Evolutionary conservation across 2,329 filamentous ascomycete species (phyloP).

Genomic region (Colletotrichum chlorophyti): DNA sequence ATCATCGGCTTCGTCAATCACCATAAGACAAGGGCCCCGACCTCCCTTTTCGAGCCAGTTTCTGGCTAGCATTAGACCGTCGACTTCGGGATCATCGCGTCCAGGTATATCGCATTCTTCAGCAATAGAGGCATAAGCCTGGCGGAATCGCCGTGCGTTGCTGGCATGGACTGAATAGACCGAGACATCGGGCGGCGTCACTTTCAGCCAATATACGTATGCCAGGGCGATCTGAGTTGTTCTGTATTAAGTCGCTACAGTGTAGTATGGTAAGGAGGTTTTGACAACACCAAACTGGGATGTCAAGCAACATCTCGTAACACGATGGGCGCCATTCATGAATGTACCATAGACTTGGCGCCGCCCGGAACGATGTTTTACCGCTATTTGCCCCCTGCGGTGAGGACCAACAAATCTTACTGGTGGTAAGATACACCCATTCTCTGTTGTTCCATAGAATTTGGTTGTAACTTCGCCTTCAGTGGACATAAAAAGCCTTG

Average conservation of each 20-base stretch:
- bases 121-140: slow-evolving; percentile 36
- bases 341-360: too few relatives aligned
- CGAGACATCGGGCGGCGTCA: slow-evolving; percentile 32
- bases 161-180: slow-evolving; percentile 43
- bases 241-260: slow-evolving; percentile 30
- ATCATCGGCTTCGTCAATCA: slow-evolving; percentile 22
- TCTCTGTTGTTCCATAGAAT: too few relatives aligned
- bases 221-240: slow-evolving; percentile 41
- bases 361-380: too few relatives aligned
- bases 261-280: too few relatives aligned
- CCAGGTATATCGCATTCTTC: slow-evolving; percentile 31
- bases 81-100: slow-evolving; percentile 33
- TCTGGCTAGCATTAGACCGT: slow-evolving; percentile 35
- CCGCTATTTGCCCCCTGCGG: too few relatives aligned
- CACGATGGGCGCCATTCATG: too few relatives aligned
- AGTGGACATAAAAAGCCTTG: too few relatives aligned
- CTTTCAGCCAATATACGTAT: slow-evolving; percentile 35
- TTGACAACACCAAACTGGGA: too few relatives aligned
- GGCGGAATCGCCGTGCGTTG: slow-evolving; percentile 36
- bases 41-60: slow-evolving; percentile 35
- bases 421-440: too few relatives aligned
- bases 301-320: too few relatives aligned
- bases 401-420: too few relatives aligned
- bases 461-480: too few relatives aligned
- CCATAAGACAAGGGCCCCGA: slow-evolving; percentile 26